A percentile compares a stretch with the other conserved stretches of the same genome.
Conservation (phyloP, 345 rosid species). For the Eucalyptus pauciflora region DNA sequence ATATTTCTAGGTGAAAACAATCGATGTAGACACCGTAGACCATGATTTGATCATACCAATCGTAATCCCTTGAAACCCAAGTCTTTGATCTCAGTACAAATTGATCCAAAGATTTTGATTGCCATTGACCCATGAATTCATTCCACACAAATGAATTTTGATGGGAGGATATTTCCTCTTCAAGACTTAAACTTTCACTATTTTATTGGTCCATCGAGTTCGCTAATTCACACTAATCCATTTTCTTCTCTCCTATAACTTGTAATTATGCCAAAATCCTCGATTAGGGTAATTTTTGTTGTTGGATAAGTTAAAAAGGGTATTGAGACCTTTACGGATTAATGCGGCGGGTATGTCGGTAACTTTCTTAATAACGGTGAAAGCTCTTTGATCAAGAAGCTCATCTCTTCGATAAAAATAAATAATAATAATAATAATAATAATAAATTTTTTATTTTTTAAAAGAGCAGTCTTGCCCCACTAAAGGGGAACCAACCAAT, state of each 20-base stretch:
- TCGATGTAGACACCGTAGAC: neutral
- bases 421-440: no score
- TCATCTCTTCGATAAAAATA: neutral
- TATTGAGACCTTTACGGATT: neutral
- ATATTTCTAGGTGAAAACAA: neutral
- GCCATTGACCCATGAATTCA: neutral
- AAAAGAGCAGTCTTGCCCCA: neutral
- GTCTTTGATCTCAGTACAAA: neutral
- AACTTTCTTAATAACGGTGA: neutral
- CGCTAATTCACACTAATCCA: neutral
- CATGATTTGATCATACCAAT: neutral
- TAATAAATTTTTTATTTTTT: no score
- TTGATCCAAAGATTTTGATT: rapidly evolving
- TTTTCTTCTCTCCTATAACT: neutral
- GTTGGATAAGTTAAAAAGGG: neutral
- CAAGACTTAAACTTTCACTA: neutral
- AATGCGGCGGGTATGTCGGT: rapidly evolving
- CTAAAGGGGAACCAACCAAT: neutral
- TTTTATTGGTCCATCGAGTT: neutral
- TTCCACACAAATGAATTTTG: neutral
- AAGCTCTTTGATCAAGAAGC: neutral
- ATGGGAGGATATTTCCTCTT: neutral
- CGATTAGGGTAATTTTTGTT: rapidly evolving
- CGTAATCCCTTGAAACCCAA: rapidly evolving
- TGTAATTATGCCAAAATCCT: neutral